A percentile compares a stretch with the other conserved stretches of the same genome.
These are phyloP conservation scores for Arthroderma uncinatum DNA, from an alignment of 2,329 filamentous ascomycete species.

Conservation along the genomic window DNA sequence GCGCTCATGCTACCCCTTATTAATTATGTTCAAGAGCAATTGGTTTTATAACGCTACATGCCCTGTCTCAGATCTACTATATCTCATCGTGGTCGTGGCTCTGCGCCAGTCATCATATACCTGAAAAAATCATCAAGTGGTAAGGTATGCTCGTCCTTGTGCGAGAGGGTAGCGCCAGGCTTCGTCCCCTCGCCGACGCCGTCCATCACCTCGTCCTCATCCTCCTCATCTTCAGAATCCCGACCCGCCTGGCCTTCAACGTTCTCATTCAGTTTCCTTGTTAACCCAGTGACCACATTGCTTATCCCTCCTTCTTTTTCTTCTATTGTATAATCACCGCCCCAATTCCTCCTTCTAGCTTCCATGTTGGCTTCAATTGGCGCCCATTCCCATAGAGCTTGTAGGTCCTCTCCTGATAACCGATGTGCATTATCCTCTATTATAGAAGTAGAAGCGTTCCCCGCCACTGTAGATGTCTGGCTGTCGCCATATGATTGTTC, in stretches of 20 bases:
- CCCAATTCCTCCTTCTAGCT: conserved; percentile 40
- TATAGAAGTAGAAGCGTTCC: neutral
- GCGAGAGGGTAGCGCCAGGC: conserved; percentile 25
- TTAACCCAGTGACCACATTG: conserved; percentile 61
- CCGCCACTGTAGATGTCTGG: neutral
- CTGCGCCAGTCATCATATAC: conserved; percentile 41
- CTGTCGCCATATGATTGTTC: conserved; percentile 6
- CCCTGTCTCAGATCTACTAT: neutral
- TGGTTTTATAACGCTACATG: neutral
- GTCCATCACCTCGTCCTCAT: conserved; percentile 37
- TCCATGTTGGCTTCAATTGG: conserved; percentile 38
- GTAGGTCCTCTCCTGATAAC: conserved; percentile 40
- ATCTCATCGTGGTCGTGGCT: conserved; percentile 15
- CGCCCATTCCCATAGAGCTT: conserved; percentile 51
- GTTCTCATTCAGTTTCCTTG: conserved; percentile 47
- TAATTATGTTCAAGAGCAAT: neutral
- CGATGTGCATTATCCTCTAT: neutral
- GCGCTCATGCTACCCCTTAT: neutral
- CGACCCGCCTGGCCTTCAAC: conserved; percentile 36
- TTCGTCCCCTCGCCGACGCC: conserved; percentile 27
- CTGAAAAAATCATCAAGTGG: conserved; percentile 39
- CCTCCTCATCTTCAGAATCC: conserved; percentile 46
- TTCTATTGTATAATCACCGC: conserved; percentile 60
- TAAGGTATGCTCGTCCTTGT: conserved; percentile 23
- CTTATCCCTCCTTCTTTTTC: conserved; percentile 57